These are phyloP conservation scores for Globisporangium orthogonon DNA, from an alignment of 352 stramenopile species.

Conservation along the genomic window DNA sequence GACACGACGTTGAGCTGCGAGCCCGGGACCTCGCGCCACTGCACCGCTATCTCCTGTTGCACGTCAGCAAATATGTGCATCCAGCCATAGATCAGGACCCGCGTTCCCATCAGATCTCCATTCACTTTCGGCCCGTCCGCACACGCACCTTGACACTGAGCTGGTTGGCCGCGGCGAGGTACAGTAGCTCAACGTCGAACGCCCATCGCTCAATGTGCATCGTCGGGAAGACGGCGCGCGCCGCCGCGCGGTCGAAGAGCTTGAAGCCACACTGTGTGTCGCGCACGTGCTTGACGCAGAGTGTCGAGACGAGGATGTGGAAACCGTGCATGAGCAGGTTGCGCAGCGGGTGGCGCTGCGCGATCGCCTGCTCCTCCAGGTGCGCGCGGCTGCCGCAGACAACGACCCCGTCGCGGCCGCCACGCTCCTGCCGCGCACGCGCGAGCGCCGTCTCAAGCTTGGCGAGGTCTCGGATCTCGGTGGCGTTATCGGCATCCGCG, in stretches of 20 bases:
- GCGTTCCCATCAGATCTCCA: background rate
- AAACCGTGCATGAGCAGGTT: slow-evolving; percentile 93
- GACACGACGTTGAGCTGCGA: slow-evolving; percentile 88
- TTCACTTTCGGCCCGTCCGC: too few relatives aligned
- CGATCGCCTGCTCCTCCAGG: slow-evolving; percentile 80
- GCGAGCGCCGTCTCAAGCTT: slow-evolving; percentile 62
- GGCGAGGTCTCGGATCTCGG: slow-evolving; percentile 85
- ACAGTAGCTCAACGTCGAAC: slow-evolving; percentile 94
- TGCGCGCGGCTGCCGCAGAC: slow-evolving; percentile 89
- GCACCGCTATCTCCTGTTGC: slow-evolving; percentile 85
- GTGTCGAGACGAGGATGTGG: slow-evolving; percentile 84
- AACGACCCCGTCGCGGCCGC: slow-evolving; percentile 48
- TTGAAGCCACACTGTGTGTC: slow-evolving; percentile 96
- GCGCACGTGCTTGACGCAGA: slow-evolving; percentile 82
- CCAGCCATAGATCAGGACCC: background rate
- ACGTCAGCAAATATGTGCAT: too few relatives aligned
- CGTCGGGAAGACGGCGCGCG: slow-evolving; percentile 80
- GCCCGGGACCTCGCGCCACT: slow-evolving; percentile 89
- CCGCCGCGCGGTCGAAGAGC: slow-evolving; percentile 86
- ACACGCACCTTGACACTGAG: slow-evolving; percentile 51
- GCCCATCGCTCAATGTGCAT: slow-evolving; percentile 93
- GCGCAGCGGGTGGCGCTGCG: slow-evolving; percentile 77
- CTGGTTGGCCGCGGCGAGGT: slow-evolving; percentile 56
- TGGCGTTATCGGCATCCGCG: slow-evolving; percentile 91
- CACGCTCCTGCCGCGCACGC: slow-evolving; percentile 14